Conservation (phyloP, 768 basidiomycete species). For the Suillus bovinus region DNA sequence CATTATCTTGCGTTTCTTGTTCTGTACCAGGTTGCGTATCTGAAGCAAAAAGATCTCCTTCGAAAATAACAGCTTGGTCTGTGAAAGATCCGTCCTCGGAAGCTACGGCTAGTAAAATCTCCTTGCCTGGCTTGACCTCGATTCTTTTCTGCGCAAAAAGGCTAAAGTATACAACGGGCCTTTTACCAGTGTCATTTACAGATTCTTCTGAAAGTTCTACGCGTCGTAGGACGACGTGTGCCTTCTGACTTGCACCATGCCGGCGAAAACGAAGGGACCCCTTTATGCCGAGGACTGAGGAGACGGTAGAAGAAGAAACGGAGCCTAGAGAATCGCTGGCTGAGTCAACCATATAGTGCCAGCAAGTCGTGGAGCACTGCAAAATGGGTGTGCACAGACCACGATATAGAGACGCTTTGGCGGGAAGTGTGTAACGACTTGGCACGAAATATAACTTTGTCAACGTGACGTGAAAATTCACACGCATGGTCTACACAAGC, state of each 20-base stretch:
- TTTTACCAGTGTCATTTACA: constrained; percentile 40
- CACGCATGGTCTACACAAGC: neutral
- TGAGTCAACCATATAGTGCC: constrained; percentile 36
- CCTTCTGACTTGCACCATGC: constrained; percentile 66
- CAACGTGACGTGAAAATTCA: constrained; percentile 8
- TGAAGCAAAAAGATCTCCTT: constrained; percentile 45
- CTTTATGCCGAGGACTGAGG: constrained; percentile 62
- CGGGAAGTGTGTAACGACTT: constrained; percentile 11
- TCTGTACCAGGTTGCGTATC: constrained; percentile 42
- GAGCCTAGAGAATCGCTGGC: constrained; percentile 36
- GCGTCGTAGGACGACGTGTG: constrained; percentile 67
- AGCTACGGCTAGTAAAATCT: constrained; percentile 61
- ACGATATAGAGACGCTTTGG: constrained; percentile 10
- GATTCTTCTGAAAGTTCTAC: constrained; percentile 51
- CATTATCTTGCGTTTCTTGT: constrained; percentile 41
- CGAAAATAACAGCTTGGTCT: constrained; percentile 59
- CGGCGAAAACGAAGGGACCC: constrained; percentile 62
- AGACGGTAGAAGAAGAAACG: constrained; percentile 36
- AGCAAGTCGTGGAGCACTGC: constrained; percentile 15
- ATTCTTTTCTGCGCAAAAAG: constrained; percentile 70
- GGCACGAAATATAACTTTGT: constrained; percentile 15
- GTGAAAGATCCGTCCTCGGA: constrained; percentile 53
- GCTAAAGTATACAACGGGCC: constrained; percentile 52
- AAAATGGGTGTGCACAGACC: constrained; percentile 12
- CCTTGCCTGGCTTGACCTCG: constrained; percentile 69